Conservation (phyloP, 2,329 filamentous ascomycete genomes). For the Dothidotthia symphoricarpi region DNA sequence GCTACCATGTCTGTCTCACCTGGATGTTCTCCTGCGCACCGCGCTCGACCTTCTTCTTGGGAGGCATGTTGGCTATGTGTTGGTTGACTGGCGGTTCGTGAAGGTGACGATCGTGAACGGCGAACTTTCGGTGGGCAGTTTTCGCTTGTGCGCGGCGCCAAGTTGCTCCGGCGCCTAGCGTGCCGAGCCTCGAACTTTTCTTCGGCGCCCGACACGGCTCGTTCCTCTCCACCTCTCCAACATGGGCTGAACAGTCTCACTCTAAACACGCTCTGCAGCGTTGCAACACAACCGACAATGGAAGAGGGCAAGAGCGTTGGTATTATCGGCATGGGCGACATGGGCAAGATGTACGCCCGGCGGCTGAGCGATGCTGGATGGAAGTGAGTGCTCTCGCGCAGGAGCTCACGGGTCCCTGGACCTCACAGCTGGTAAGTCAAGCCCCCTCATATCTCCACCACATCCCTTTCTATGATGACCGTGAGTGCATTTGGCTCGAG, state of each 20-base stretch:
- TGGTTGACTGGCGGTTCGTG: conserved; percentile 33
- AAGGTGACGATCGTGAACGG: conserved; percentile 22
- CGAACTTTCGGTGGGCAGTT: conserved; percentile 18
- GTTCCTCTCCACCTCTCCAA: conserved; percentile 12
- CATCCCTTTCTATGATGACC: conserved; percentile 77
- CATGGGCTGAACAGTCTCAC: conserved; percentile 33
- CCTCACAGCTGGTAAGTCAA: conserved; percentile 28
- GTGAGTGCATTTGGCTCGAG: conserved; percentile 99
- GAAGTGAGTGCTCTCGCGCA: conserved; percentile 67
- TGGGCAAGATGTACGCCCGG: conserved; percentile 98
- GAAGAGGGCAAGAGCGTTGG: conserved; percentile 72
- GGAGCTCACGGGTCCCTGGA: conserved; percentile 9
- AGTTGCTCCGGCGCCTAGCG: conserved; percentile 18
- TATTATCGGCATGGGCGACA: conserved; percentile 98
- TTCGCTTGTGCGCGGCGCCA: conserved; percentile 17
- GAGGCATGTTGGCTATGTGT: conserved; percentile 65
- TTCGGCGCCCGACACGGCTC: conserved; percentile 11
- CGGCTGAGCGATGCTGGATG: conserved; percentile 87
- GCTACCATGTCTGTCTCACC: too few relatives aligned
- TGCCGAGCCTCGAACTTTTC: conserved; percentile 20
- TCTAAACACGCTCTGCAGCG: conserved; percentile 21
- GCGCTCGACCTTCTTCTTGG: conserved; percentile 79
- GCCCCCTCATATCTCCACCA: conserved; percentile 10
- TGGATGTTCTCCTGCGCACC: conserved; percentile 86
- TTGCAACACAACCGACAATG: conserved; percentile 46